phyloP scores from a whole-genome alignment of 768 basidiomycete species.

The Amanita molliuscula region DNA sequence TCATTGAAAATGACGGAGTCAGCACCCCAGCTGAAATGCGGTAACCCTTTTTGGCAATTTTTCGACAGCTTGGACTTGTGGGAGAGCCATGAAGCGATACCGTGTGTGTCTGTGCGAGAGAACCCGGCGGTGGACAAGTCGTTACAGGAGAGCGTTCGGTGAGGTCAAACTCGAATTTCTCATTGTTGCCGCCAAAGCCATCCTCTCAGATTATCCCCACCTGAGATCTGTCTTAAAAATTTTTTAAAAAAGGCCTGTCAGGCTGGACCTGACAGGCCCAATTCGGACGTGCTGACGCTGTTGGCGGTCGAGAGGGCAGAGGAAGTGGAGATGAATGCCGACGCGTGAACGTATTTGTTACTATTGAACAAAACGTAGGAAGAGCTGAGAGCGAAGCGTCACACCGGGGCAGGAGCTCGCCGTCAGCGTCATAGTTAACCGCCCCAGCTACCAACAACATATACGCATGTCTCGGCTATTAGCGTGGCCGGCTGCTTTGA shows the following conservation, averaged over 20 bases:
- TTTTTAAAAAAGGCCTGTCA: slow-evolving; percentile 72
- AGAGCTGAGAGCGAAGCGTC: too few relatives aligned
- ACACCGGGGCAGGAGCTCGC: too few relatives aligned
- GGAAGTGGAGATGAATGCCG: too few relatives aligned
- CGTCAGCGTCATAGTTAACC: too few relatives aligned
- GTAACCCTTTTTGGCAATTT: slow-evolving; percentile 68
- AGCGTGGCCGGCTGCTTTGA: too few relatives aligned
- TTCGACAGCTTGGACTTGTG: slow-evolving; percentile 63
- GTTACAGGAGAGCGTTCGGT: slow-evolving; percentile 87
- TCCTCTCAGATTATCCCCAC: slow-evolving; percentile 86
- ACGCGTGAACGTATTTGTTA: too few relatives aligned
- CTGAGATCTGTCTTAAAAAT: slow-evolving; percentile 76
- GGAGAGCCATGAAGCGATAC: slow-evolving; percentile 63
- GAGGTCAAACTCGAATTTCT: slow-evolving; percentile 86
- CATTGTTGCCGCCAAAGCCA: slow-evolving; percentile 46
- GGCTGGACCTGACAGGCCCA: slow-evolving; percentile 29
- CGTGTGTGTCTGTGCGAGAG: slow-evolving; percentile 58
- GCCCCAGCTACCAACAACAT: too few relatives aligned
- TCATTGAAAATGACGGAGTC: slow-evolving; percentile 69
- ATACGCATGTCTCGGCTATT: too few relatives aligned
- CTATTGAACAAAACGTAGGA: too few relatives aligned
- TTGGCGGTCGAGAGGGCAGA: slow-evolving; percentile 24
- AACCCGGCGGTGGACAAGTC: slow-evolving; percentile 86
- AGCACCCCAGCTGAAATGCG: slow-evolving; percentile 89
- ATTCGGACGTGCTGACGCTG: slow-evolving; percentile 15